Conservation (phyloP, 2,329 filamentous ascomycete genomes). For the Akanthomyces uredinophilus region DNA sequence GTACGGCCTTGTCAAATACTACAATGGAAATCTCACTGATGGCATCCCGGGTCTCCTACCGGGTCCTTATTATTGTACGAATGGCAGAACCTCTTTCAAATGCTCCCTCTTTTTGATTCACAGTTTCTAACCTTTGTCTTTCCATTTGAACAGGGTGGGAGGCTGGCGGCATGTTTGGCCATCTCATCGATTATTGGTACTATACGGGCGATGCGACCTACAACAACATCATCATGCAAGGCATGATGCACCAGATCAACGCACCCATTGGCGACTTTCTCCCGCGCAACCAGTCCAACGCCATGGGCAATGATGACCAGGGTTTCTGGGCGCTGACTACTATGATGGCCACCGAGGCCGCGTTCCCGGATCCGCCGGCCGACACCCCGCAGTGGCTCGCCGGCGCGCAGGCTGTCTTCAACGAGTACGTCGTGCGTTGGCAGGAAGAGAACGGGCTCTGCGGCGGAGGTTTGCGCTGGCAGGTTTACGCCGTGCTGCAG, state of each 20-base stretch:
- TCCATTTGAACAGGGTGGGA: slow-evolving; percentile 49
- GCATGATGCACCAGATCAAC: slow-evolving; percentile 46
- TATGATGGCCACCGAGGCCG: slow-evolving; percentile 65
- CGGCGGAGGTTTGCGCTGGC: slow-evolving; percentile 75
- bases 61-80: slow-evolving; percentile 59
- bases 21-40: slow-evolving; percentile 54
- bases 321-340: slow-evolving; percentile 72
- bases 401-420: slow-evolving; percentile 73
- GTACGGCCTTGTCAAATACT: slow-evolving; percentile 44
- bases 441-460: slow-evolving; percentile 50
- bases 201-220: slow-evolving; percentile 58
- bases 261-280: slow-evolving; percentile 52
- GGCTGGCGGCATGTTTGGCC: slow-evolving; percentile 59
- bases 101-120: slow-evolving; percentile 20
- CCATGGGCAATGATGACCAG: slow-evolving; percentile 61
- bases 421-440: slow-evolving; percentile 71
- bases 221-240: slow-evolving; percentile 50
- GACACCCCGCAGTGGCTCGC: slow-evolving; percentile 66
- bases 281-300: slow-evolving; percentile 51
- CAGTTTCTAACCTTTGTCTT: slow-evolving; percentile 14
- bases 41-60: slow-evolving; percentile 54
- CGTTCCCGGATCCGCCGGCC: slow-evolving; percentile 57
- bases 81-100: slow-evolving; percentile 17
- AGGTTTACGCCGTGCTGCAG: slow-evolving; percentile 72
- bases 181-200: slow-evolving; percentile 61